These are phyloP conservation scores for Talaromyces trachyspermus DNA, from an alignment of 495 filamentous ascomycete species.

Conservation along the genomic window DNA sequence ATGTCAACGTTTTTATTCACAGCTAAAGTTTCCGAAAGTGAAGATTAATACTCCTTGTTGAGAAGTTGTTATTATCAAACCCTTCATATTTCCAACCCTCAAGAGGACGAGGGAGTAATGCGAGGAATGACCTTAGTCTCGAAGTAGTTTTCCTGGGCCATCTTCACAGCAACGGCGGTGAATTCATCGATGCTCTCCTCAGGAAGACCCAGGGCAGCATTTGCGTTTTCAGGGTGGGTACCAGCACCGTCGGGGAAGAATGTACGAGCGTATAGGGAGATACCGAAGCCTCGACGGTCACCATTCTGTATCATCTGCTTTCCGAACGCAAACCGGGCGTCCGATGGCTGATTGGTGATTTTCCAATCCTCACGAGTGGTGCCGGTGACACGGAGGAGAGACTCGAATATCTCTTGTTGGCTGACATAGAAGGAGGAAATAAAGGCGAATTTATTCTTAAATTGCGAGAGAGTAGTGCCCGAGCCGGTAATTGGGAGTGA, in stretches of 20 bases:
- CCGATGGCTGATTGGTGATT: constrained; percentile 32
- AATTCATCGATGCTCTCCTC: constrained; percentile 52
- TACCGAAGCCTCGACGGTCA: constrained; percentile 36
- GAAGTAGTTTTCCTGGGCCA: background rate
- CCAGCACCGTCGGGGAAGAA: constrained; percentile 38
- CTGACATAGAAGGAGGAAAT: constrained; percentile 39
- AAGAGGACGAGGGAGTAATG: background rate
- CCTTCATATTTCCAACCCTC: no score
- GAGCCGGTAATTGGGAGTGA: constrained; percentile 29
- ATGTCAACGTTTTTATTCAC: background rate
- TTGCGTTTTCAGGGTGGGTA: constrained; percentile 25
- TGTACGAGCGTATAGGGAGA: constrained; percentile 43
- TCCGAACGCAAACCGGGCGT: constrained; percentile 36
- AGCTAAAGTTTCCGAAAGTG: background rate
- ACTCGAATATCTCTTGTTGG: constrained; percentile 48
- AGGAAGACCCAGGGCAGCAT: constrained; percentile 35
- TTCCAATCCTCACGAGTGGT: constrained; percentile 49
- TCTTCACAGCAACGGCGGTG: constrained; percentile 25
- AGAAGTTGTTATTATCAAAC: no score
- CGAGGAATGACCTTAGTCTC: background rate
- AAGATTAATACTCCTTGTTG: no score
- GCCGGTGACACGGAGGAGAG: constrained; percentile 44
- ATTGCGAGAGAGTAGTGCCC: constrained; percentile 20
- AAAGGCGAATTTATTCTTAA: constrained; percentile 34
- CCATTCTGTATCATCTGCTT: constrained; percentile 33